Conservation (phyloP, 2,329 filamentous ascomycete genomes). For the Drechslera avenae region DNA sequence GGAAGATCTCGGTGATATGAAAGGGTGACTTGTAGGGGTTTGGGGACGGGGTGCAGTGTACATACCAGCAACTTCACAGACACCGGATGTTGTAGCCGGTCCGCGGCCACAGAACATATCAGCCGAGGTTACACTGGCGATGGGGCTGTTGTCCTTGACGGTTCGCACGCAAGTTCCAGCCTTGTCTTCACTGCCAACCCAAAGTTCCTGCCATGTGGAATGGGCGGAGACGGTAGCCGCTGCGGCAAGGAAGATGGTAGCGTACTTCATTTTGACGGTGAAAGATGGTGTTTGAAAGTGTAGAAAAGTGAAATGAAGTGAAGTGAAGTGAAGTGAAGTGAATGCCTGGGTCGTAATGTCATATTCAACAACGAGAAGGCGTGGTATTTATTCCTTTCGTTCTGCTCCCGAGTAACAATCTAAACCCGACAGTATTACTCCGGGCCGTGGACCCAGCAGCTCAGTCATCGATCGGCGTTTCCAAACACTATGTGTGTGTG, state of each 20-base stretch:
- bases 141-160: conserved; percentile 46
- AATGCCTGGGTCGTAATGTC: not conserved
- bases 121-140: conserved; percentile 32
- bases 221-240: conserved; percentile 44
- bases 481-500: conserved; percentile 11
- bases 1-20: not conserved
- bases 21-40: not conserved
- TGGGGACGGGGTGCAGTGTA: not conserved
- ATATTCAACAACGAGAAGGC: not conserved
- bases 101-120: conserved; percentile 47
- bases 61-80: conserved; percentile 45
- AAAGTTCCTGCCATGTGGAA: conserved; percentile 48
- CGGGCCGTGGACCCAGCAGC: conserved; percentile 19
- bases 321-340: not conserved
- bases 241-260: conserved; percentile 39
- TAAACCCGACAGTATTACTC: conserved; percentile 13
- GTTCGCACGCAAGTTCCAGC: conserved; percentile 35
- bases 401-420: conserved; percentile 11
- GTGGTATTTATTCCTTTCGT: conserved; percentile 19
- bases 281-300: not conserved
- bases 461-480: conserved; percentile 6
- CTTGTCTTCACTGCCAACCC: conserved; percentile 45
- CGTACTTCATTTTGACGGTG: conserved; percentile 35
- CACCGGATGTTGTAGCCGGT: conserved; percentile 28
- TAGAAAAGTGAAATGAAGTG: not conserved